A percentile compares a stretch with the other conserved stretches of the same genome.
phyloP scores from a whole-genome alignment of 176 grass and related monocot species.

The Triticum dicoccoides region DNA sequence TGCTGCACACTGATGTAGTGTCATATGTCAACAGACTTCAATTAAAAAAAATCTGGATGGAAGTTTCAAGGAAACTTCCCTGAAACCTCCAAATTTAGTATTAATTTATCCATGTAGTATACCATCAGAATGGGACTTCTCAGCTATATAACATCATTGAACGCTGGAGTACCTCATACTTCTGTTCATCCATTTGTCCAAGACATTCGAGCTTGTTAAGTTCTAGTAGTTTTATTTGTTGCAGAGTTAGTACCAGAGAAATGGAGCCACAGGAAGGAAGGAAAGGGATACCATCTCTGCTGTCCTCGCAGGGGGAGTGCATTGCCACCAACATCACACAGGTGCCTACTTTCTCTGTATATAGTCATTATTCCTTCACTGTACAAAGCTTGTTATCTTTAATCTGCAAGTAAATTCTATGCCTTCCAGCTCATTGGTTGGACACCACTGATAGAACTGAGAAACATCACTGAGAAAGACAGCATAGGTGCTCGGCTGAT shows the following conservation, averaged over 20 bases:
- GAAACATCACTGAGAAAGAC: conserved; percentile 58
- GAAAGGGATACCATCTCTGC: conserved; percentile 61
- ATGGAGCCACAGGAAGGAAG: conserved; percentile 55
- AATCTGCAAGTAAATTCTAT: background rate
- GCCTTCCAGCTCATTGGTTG: conserved; percentile 78
- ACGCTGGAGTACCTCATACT: background rate
- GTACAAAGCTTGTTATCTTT: background rate
- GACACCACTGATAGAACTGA: conserved; percentile 84
- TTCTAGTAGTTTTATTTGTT: conserved; percentile 3
- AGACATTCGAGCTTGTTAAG: background rate
- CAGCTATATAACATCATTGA: background rate
- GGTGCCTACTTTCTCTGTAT: conserved; percentile 32
- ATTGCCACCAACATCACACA: conserved; percentile 70
- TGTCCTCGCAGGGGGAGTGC: conserved; percentile 56
- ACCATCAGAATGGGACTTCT: background rate
- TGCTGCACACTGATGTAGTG: background rate
- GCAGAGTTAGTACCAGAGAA: background rate
- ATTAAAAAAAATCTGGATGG: background rate
- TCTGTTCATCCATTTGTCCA: background rate
- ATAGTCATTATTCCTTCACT: background rate
- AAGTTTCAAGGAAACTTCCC: conserved; percentile 25
- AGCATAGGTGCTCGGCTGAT: conserved; percentile 57
- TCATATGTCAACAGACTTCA: background rate
- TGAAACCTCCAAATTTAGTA: background rate
- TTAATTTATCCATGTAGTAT: background rate